Percentiles rank a stretch among this genome's conserved stretches.
These are phyloP conservation scores for Hysterium pulicare DNA, from an alignment of 2,329 filamentous ascomycete genomes.

Conservation along the genomic window DNA sequence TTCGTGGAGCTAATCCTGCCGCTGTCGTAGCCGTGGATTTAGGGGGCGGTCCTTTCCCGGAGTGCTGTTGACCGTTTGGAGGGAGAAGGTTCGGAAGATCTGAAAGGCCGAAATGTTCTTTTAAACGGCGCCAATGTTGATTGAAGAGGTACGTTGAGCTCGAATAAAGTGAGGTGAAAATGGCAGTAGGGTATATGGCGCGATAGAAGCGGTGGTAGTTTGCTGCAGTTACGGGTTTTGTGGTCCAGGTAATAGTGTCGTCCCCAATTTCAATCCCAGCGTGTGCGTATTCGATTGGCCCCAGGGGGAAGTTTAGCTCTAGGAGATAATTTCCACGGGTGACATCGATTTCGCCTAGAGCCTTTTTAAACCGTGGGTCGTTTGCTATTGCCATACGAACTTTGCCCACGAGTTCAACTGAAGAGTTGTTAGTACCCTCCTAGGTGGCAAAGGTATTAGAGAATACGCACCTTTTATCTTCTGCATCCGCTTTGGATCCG, in stretches of 20 bases:
- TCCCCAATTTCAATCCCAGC: slow-evolving; percentile 43
- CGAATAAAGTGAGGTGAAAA: slow-evolving; percentile 32
- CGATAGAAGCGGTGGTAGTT: slow-evolving; percentile 39
- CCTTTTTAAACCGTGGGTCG: slow-evolving; percentile 26
- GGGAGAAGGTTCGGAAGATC: slow-evolving; percentile 10
- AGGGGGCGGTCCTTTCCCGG: not conserved
- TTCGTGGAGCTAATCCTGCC: not conserved
- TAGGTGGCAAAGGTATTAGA: not conserved
- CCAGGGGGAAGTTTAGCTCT: slow-evolving; percentile 47
- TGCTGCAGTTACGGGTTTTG: slow-evolving; percentile 20
- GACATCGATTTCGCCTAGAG: slow-evolving; percentile 38
- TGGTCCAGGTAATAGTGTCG: slow-evolving; percentile 32
- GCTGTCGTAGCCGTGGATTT: slow-evolving; percentile 1
- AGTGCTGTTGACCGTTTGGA: not conserved
- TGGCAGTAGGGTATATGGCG: slow-evolving; percentile 37
- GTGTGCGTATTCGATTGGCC: slow-evolving; percentile 47
- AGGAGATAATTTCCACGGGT: slow-evolving; percentile 46
- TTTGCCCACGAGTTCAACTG: slow-evolving; percentile 35
- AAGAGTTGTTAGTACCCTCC: slow-evolving; percentile 6
- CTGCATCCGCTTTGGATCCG: no score
- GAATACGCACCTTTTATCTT: no score
- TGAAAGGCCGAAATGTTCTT: slow-evolving; percentile 35
- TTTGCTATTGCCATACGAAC: slow-evolving; percentile 29
- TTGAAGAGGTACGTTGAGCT: slow-evolving; percentile 30
- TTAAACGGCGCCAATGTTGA: slow-evolving; percentile 34